Percentiles rank a stretch among this genome's conserved stretches.
Conservation (phyloP, 345 rosid genomes). For the Rhodamnia rubescens region DNA sequence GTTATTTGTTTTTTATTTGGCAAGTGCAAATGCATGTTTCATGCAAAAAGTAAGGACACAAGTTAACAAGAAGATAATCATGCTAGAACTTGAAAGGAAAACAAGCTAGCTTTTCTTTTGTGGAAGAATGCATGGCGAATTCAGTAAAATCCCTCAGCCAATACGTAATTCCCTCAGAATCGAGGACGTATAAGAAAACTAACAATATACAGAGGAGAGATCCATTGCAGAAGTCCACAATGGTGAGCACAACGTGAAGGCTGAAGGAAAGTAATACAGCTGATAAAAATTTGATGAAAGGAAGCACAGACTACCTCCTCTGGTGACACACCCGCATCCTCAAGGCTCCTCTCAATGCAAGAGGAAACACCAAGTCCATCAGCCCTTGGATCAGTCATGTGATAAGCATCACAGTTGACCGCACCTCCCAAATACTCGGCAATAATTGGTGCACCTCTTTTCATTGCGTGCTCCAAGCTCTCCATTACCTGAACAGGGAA, state of each 20-base stretch:
- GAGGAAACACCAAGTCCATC: conserved; percentile 99
- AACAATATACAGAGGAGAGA: not conserved
- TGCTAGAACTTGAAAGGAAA: not conserved
- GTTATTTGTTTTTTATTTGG: not conserved
- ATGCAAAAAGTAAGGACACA: not conserved
- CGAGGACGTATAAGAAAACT: not conserved
- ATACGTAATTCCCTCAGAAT: not conserved
- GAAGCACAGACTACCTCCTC: conserved; percentile 50
- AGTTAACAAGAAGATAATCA: not conserved
- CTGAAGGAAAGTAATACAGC: not conserved
- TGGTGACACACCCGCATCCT: conserved; percentile 97
- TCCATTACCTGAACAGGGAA: conserved; percentile 64
- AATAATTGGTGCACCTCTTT: conserved; percentile 88
- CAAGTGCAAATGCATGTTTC: not conserved
- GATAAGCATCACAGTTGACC: conserved; percentile 95
- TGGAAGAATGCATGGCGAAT: not conserved
- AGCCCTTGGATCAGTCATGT: conserved; percentile 98
- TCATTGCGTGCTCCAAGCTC: conserved; percentile 98
- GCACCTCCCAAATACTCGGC: conserved; percentile 99
- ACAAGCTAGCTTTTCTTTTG: not conserved
- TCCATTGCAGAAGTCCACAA: not conserved
- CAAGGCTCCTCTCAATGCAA: conserved; percentile 89
- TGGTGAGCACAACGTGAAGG: not conserved
- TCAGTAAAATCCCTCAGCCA: not conserved
- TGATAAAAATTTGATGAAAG: not conserved